These are phyloP conservation scores for Podospora comata DNA, from an alignment of 495 filamentous ascomycete genomes.

Conservation along the genomic window DNA sequence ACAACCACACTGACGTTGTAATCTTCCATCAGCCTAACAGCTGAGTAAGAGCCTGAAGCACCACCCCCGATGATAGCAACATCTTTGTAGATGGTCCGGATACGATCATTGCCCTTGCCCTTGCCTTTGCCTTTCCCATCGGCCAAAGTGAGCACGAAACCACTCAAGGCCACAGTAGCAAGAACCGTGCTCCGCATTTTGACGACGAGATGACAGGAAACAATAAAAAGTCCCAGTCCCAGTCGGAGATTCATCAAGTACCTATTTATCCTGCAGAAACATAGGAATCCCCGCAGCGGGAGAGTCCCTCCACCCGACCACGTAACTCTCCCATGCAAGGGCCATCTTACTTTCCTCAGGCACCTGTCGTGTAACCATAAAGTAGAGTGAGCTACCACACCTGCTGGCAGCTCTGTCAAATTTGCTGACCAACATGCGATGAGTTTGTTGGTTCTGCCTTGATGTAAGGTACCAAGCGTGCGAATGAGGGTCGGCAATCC, in stretches of 20 bases:
- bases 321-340: background rate
- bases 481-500: background rate
- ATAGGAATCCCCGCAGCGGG: background rate
- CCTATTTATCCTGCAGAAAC: background rate
- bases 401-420: background rate
- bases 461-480: background rate
- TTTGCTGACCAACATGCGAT: background rate
- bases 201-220: background rate
- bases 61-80: constrained; percentile 49
- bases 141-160: background rate
- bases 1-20: constrained; percentile 39
- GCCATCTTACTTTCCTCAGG: background rate
- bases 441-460: background rate
- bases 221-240: background rate
- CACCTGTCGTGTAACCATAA: background rate
- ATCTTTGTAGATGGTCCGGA: constrained; percentile 31
- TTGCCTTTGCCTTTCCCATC: background rate
- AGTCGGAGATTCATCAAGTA: no score
- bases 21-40: constrained; percentile 43
- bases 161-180: background rate
- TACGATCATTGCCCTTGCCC: background rate
- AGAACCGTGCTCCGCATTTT: background rate
- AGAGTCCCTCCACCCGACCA: background rate
- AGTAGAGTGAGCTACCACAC: background rate
- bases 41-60: constrained; percentile 47